These are phyloP conservation scores for Colletotrichum cereale DNA, from an alignment of 2,329 filamentous ascomycete species.

Conservation along the genomic window DNA sequence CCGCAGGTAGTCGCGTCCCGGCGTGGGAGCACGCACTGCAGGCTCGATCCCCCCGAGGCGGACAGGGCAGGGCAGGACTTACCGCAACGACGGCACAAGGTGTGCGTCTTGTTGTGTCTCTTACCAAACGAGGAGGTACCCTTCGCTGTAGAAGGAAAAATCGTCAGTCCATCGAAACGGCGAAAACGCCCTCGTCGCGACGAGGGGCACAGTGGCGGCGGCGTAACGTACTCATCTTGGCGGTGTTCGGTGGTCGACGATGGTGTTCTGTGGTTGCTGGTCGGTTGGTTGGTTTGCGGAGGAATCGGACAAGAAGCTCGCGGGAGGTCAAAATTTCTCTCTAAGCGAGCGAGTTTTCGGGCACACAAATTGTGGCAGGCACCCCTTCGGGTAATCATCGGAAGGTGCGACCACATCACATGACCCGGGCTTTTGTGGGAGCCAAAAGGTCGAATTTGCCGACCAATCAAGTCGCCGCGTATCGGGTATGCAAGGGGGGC, in stretches of 20 bases:
- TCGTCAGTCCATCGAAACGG: slow-evolving; percentile 45
- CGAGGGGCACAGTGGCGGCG: slow-evolving; percentile 3
- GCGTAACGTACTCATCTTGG: slow-evolving; percentile 69
- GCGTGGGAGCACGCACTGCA: background rate
- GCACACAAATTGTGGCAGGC: slow-evolving; percentile 28
- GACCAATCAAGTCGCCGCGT: slow-evolving; percentile 8
- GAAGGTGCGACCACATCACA: background rate
- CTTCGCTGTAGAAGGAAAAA: slow-evolving; percentile 59
- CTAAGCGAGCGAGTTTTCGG: slow-evolving; percentile 32
- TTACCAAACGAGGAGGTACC: slow-evolving; percentile 70
- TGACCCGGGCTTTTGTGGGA: slow-evolving; percentile 21
- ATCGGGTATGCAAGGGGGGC: background rate
- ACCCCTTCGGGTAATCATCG: slow-evolving; percentile 12
- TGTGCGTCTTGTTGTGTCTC: slow-evolving; percentile 98
- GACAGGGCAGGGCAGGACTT: slow-evolving; percentile 63
- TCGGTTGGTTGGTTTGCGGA: slow-evolving; percentile 38
- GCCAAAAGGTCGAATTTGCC: no score
- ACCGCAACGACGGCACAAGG: slow-evolving; percentile 98
- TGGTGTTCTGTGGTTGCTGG: slow-evolving; percentile 41
- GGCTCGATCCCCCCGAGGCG: background rate
- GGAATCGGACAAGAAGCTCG: slow-evolving; percentile 30
- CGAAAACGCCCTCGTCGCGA: slow-evolving; percentile 34
- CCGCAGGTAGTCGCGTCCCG: slow-evolving; percentile 17
- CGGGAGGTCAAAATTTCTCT: slow-evolving; percentile 30
- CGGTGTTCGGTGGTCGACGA: slow-evolving; percentile 51